phyloP scores from a whole-genome alignment of 306 rosid species.

The Lagenaria siceraria region DNA sequence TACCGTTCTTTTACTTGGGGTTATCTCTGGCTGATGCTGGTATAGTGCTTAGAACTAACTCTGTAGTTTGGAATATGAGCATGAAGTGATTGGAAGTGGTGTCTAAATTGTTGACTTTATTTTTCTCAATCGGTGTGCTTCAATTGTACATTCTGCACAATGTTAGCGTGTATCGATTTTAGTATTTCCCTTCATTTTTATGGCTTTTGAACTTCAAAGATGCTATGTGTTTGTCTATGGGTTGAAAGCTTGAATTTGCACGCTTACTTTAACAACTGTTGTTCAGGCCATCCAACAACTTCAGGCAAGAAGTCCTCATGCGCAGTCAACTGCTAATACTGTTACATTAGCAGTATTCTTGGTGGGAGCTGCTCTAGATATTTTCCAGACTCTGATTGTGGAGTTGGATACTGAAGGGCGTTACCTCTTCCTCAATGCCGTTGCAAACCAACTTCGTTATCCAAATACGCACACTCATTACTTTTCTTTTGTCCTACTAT shows the following conservation, averaged over 20 bases:
- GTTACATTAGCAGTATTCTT: constrained; percentile 60
- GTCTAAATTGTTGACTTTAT: not conserved
- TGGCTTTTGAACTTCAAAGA: not conserved
- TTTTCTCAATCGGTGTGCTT: not conserved
- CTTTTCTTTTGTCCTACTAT: constrained; percentile 87
- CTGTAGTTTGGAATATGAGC: not conserved
- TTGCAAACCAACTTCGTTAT: constrained; percentile 94
- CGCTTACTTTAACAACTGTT: constrained; percentile 6
- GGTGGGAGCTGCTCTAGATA: constrained; percentile 90
- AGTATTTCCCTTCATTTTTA: not conserved
- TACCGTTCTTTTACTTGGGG: not conserved
- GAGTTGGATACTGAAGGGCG: constrained; percentile 97
- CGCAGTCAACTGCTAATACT: constrained; percentile 44
- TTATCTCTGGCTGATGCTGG: not conserved
- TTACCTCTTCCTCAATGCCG: constrained; percentile 88
- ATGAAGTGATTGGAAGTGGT: not conserved
- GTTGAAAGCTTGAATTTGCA: not conserved
- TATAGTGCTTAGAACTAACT: not conserved
- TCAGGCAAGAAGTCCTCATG: constrained; percentile 59
- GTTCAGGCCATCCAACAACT: constrained; percentile 88
- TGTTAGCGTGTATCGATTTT: not conserved
- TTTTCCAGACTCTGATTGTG: constrained; percentile 57
- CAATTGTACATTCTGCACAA: not conserved
- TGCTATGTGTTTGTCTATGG: not conserved
- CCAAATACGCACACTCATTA: constrained; percentile 97